These are phyloP conservation scores for Cystobasidiaceae sp. DNA, from an alignment of 1,284 basidiomycete genomes.

Conservation along the genomic window DNA sequence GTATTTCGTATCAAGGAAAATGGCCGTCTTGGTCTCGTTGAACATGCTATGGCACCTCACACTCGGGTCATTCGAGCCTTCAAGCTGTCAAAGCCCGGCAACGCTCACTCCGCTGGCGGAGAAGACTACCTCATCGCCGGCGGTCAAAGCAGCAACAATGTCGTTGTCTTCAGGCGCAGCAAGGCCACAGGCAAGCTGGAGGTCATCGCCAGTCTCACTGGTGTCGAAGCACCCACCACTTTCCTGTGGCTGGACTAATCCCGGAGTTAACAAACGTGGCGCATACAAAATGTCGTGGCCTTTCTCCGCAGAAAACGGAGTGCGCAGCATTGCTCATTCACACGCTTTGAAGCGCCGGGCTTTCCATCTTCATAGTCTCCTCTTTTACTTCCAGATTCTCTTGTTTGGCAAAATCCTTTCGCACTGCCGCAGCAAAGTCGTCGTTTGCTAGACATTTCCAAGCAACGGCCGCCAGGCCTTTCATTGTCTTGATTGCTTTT, in stretches of 20 bases:
- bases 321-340: no score
- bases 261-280: no score
- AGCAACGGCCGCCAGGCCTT: slow-evolving; percentile 59
- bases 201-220: neutral
- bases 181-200: neutral
- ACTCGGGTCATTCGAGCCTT: neutral
- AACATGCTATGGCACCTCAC: neutral
- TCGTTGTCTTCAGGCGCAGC: neutral
- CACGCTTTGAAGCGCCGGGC: no score
- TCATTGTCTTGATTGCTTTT: slow-evolving; percentile 56
- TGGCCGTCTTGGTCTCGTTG: neutral
- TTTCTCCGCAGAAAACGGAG: no score
- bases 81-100: neutral
- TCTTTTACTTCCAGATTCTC: no score
- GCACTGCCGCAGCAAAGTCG: slow-evolving; percentile 56
- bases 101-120: neutral
- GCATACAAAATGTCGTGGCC: no score
- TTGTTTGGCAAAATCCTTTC: slow-evolving; percentile 26
- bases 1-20: neutral
- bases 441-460: slow-evolving; percentile 58
- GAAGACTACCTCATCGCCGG: neutral
- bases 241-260: neutral
- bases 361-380: no score
- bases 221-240: neutral
- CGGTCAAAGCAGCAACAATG: neutral